These are phyloP conservation scores for Adiantum capillusveneris DNA, from an alignment of 75 land plant genomes.

Conservation along the genomic window DNA sequence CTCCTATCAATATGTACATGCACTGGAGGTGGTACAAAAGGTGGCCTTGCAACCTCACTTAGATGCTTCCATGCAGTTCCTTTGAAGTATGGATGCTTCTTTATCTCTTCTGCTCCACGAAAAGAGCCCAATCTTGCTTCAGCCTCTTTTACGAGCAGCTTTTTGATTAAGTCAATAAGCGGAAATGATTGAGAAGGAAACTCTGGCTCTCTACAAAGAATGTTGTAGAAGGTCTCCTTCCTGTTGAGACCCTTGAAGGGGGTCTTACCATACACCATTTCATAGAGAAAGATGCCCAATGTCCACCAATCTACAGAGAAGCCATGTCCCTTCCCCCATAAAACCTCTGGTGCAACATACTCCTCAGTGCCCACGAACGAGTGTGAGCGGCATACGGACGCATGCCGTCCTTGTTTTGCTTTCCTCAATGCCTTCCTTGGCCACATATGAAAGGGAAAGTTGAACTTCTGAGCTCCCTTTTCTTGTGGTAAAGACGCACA, in stretches of 20 bases:
- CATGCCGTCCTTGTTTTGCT: neutral
- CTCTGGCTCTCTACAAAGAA: slow-evolving; percentile 34
- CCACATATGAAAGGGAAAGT: neutral
- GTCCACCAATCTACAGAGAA: slow-evolving; percentile 80
- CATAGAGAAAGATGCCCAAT: slow-evolving; percentile 59
- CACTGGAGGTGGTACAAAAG: slow-evolving; percentile 34
- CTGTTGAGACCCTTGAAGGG: slow-evolving; percentile 70
- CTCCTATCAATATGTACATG: slow-evolving; percentile 2
- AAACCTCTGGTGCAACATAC: slow-evolving; percentile 78
- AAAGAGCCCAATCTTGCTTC: slow-evolving; percentile 36
- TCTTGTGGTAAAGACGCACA: no score
- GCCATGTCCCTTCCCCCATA: slow-evolving; percentile 65
- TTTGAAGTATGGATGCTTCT: slow-evolving; percentile 56
- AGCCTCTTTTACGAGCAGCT: slow-evolving; percentile 54
- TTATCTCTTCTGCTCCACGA: slow-evolving; percentile 54
- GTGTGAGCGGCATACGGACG: slow-evolving; percentile 27
- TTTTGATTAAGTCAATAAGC: slow-evolving; percentile 43
- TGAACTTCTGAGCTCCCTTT: neutral
- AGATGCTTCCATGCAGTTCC: slow-evolving; percentile 45
- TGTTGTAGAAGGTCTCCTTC: slow-evolving; percentile 54
- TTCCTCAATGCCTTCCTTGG: neutral
- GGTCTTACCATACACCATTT: slow-evolving; percentile 52
- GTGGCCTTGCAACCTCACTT: slow-evolving; percentile 34
- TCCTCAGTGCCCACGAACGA: slow-evolving; percentile 82
- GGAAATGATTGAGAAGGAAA: slow-evolving; percentile 29